Base-by-base conservation (phyloP, 768 basidiomycete species). In the Tricholoma terreum region DNA sequence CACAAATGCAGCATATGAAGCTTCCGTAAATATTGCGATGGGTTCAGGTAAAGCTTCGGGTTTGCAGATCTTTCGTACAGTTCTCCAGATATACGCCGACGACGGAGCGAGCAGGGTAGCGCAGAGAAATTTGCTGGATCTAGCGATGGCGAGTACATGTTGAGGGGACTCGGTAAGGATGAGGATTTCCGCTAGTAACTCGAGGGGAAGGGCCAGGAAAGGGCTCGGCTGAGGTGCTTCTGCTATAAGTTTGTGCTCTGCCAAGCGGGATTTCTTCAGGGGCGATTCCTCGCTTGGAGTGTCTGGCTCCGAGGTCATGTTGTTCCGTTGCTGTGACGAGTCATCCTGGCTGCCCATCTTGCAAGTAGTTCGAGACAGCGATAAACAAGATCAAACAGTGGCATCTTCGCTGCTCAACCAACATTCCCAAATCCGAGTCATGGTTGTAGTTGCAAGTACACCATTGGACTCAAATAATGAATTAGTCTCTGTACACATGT, bases 151-250 rank as follows among this genome's bases (percentile, higher is more conserved):
- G 35, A 89, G 76, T 11, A 88, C 71, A 58, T 84, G 82, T 50
- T 75, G 74, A 1, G 85, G 78, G 0, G 84, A 86, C 4, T 69
- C 58, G 0, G 81, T 80, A 50, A 73, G 71, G 6, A 81, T 67
- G 17, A 89, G 77, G 49, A 89, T 79, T 62, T 87, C 86, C 3
- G 83, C 80, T 6, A 89, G 66, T 12, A 90, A 73, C 62, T 90
- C 89, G 38, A 85, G 65, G 10, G 89, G 88, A 4, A 89, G 65
- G 12, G 45, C 55, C n/a, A 46, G 40, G 43, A 66, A 58, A 40
- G 45, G 52, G 22, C 54, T 60, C 33, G 40, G 50, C 9, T 8
- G 40, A n/a, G 22, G 15, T 4, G 11, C 14, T 27, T 19, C 22
- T 1, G 14, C 45, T 14, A 10, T 0, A 21, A 8, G 12, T 21